Conservation (phyloP, 805 yeast genomes). For the Wickerhamiella galacta region DNA sequence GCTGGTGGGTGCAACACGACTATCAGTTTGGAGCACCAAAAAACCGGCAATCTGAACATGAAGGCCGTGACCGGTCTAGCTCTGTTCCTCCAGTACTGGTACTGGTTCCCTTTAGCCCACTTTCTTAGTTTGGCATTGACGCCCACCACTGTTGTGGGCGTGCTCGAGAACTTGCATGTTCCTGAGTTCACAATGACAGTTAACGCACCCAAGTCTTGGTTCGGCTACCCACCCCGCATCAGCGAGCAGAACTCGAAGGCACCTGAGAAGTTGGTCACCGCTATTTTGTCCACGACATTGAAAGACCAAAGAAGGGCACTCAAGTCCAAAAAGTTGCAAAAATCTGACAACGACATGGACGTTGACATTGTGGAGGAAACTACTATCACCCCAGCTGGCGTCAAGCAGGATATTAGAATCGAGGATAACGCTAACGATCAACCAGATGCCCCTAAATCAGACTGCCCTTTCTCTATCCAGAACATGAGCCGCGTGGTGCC, state of each 20-base stretch:
- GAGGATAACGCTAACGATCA: constrained; percentile 27
- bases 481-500: constrained; percentile 86
- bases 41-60: constrained; percentile 78
- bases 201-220: constrained; percentile 60
- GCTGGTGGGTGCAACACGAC: constrained; percentile 99
- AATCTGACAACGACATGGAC: constrained; percentile 27
- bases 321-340: constrained; percentile 37
- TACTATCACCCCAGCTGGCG: constrained; percentile 16
- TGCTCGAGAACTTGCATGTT: constrained; percentile 66
- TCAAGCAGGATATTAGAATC: constrained; percentile 12
- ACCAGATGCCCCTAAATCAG: constrained; percentile 36
- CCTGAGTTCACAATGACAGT: constrained; percentile 74
- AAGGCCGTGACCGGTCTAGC: constrained; percentile 86
- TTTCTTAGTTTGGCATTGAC: constrained; percentile 81
- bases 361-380: constrained; percentile 16
- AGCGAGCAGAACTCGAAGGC: constrained; percentile 67
- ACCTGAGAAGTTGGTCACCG: constrained; percentile 80
- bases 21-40: constrained; percentile 70
- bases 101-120: constrained; percentile 95
- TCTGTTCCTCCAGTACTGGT: constrained; percentile 87
- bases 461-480: constrained; percentile 38
- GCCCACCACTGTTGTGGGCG: constrained; percentile 82
- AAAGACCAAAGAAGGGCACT: constrained; percentile 88
- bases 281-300: constrained; percentile 84
- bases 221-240: constrained; percentile 77